These are phyloP conservation scores for Melocanna baccifera DNA, from an alignment of 176 grass and related monocot genomes.

Conservation along the genomic window DNA sequence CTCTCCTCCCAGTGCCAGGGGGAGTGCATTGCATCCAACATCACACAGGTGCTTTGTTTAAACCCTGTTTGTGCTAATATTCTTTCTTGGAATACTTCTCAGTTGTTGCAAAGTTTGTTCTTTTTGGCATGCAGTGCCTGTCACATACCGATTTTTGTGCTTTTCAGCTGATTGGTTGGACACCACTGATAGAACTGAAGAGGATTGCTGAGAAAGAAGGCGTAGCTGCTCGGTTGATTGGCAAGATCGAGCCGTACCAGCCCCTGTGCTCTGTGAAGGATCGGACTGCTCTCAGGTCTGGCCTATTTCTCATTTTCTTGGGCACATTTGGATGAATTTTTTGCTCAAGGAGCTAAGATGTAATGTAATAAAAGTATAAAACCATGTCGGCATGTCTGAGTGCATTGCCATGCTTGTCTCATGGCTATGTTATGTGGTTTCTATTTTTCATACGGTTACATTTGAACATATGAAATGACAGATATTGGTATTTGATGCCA, in stretches of 20 bases:
- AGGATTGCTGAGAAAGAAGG: constrained; percentile 57
- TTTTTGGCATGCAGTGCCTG: neutral
- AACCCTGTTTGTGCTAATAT: too few relatives aligned
- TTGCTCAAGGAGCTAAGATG: too few relatives aligned
- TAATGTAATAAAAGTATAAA: too few relatives aligned
- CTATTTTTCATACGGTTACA: too few relatives aligned
- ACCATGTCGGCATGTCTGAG: too few relatives aligned
- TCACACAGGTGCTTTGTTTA: constrained; percentile 46
- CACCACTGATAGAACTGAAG: constrained; percentile 75
- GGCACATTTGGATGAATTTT: neutral
- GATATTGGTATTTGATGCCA: too few relatives aligned
- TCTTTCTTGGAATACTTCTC: neutral
- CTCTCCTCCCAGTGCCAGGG: constrained; percentile 36
- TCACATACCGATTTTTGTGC: neutral
- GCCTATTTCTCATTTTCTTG: neutral
- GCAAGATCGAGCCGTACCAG: constrained; percentile 75
- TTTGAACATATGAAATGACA: too few relatives aligned
- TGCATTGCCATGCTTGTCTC: too few relatives aligned
- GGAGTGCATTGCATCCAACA: constrained; percentile 70
- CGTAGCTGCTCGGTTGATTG: constrained; percentile 55
- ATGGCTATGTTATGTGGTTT: too few relatives aligned
- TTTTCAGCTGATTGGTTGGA: constrained; percentile 83
- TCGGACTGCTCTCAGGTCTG: constrained; percentile 60
- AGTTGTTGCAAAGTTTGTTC: neutral
- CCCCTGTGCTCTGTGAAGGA: constrained; percentile 82